Percentiles rank a stretch among this genome's conserved stretches.
phyloP scores from a whole-genome alignment of 2,329 filamentous ascomycete species.

The Oidium heveae region DNA sequence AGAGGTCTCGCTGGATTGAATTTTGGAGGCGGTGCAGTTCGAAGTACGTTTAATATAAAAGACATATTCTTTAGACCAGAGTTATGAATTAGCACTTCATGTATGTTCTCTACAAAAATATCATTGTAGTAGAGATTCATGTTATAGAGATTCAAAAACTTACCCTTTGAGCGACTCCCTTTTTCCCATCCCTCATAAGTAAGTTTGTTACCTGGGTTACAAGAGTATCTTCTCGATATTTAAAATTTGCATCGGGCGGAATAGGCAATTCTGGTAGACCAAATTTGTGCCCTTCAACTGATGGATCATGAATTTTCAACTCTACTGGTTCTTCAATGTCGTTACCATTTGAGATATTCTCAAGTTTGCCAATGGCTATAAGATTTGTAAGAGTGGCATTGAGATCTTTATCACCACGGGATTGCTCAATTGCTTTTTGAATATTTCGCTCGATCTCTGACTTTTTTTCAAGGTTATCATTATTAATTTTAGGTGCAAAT shows the following conservation, averaged over 20 bases:
- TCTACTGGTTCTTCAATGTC: conserved; percentile 4
- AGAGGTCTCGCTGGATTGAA: conserved; percentile 46
- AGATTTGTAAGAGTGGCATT: conserved; percentile 8
- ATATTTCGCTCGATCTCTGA: conserved; percentile 28
- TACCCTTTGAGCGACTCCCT: conserved; percentile 73
- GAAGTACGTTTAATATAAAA: conserved; percentile 57
- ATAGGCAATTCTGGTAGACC: conserved; percentile 42
- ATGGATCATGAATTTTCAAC: conserved; percentile 3
- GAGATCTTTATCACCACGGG: background rate
- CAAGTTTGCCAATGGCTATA: conserved; percentile 11
- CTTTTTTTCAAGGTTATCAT: conserved; percentile 28
- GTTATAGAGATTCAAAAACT: conserved; percentile 7
- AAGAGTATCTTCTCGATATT: conserved; percentile 65
- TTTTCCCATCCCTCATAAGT: conserved; percentile 78
- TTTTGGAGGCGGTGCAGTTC: conserved; percentile 57
- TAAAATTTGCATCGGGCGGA: conserved; percentile 34
- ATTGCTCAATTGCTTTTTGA: conserved; percentile 29
- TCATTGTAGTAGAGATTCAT: conserved; percentile 2
- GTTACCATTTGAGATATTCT: conserved; percentile 10
- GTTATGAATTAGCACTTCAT: background rate
- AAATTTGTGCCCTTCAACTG: conserved; percentile 30
- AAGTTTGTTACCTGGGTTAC: conserved; percentile 72
- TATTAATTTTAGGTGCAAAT: conserved; percentile 27
- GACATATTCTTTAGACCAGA: conserved; percentile 44
- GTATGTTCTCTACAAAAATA: background rate